Evolutionary conservation across 2,329 filamentous ascomycete species (phyloP), one percentile per base, ranked within the genome.

Genomic region (Claviceps sorghi): DNA sequence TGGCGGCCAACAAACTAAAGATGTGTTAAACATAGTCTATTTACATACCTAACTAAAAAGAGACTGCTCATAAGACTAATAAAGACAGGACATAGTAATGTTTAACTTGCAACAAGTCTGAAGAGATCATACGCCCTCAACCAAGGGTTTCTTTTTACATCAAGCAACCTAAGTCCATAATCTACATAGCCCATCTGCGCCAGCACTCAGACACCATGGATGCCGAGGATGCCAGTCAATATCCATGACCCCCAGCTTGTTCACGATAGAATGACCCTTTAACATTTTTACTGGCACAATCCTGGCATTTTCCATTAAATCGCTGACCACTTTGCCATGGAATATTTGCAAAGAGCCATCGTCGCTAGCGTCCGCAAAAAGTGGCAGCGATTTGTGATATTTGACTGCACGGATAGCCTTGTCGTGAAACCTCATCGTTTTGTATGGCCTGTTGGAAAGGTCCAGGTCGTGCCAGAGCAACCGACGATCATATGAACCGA

Each of bases 391-490:
- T 53, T 83, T 82, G 69, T 98, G 94, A 69, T 86, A 98, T 59
- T 81, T 83, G 52, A 96, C 93, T 13, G 84, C 82, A 48, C 94
- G 81, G 62, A 98, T 95, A 46, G 93, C 93, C 68, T 95, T 87
- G 55, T 80, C 73, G 71, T 98, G 93, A 73, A 97, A 98, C 49
- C 93, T 81, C 70, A 98, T 83, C 1, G 91, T 97, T 75, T 96
- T 96, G 75, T 95, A 97, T 0, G 93, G 93, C 49, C 88, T 82
- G 57, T 79, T 83, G 1, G 88, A 93, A 38, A 98, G 80, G 59
- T 98, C 93, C 51, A 97, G 77, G 69, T 98, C 93, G 71, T 97
- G 93, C 93, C 93, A 98, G 34, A 98, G 76, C 2, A 98, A 76
- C 47, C 91, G 83, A 58, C 90, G 83, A 70, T 98, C 93, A 70